These are phyloP conservation scores for Pestalotiopsis sp. DNA, from an alignment of 2,329 filamentous ascomycete species.

Conservation along the genomic window DNA sequence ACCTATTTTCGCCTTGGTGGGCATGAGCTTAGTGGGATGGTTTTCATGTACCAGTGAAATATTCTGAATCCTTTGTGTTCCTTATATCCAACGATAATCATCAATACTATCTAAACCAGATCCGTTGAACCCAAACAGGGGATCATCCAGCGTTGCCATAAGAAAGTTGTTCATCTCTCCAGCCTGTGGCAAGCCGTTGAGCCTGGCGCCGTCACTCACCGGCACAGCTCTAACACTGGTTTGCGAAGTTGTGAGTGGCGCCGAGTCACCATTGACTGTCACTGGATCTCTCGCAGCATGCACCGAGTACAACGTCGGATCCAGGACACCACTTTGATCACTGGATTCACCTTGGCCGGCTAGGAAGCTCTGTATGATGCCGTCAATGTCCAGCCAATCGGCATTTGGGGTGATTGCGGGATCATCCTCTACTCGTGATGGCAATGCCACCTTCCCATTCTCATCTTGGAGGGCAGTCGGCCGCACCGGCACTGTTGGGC, in stretches of 20 bases:
- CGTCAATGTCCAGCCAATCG: slow-evolving; percentile 10
- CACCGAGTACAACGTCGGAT: not conserved
- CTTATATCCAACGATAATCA: not conserved
- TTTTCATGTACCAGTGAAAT: not conserved
- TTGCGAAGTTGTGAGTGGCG: not conserved
- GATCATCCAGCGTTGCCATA: not conserved
- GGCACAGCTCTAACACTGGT: not conserved
- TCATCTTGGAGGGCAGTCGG: not conserved
- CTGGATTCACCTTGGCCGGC: not conserved
- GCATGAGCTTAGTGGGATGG: no score
- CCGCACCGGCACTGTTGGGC: not conserved
- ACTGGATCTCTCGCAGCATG: not conserved
- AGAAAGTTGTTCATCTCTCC: not conserved
- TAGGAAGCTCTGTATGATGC: slow-evolving; percentile 14
- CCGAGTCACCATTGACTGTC: not conserved
- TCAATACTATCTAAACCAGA: not conserved
- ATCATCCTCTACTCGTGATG: not conserved
- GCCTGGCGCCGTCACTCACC: not conserved
- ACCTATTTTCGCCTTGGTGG: no score
- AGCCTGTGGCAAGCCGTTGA: not conserved
- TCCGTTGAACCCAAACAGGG: slow-evolving; percentile 12
- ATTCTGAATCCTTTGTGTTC: not conserved
- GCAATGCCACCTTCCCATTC: not conserved
- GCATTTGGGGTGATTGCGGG: not conserved
- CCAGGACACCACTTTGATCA: not conserved